Evolutionary conservation across 257 asterid species (phyloP), one percentile per base, ranked within the genome.

Genomic region (Orobanche coerulescens): DNA sequence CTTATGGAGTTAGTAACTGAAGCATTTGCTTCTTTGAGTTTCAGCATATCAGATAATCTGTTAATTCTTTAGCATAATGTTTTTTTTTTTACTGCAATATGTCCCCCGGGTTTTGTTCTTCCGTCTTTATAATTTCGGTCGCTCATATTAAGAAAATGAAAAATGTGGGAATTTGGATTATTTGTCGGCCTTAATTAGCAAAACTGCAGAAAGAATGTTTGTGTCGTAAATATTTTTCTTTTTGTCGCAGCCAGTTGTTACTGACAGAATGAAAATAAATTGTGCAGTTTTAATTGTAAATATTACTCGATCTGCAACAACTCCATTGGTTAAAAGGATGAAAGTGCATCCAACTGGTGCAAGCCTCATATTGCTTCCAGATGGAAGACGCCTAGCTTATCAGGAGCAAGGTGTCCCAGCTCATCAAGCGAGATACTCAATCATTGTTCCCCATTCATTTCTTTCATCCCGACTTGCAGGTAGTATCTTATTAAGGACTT

Each of bases 401-500:
- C 84, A 74, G 56, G 95, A 84, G 62, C 88, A 77, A 71, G 99
- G 99, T 2, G 90, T 93, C 73, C 66, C 94, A 11, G 77, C 95
- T 67, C 81, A 81, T 42, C 77, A 48, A 71, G 96, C 97, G 51
- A 81, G 99, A 83, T 75, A 74, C 70, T 84, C 97, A 9, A 65
- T 89, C 66, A 73, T 93, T 24, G 74, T 72, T 70, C 79, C 88
- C 33, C 99, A 89, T 74, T 78, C 95, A 15, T 89, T 89, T 75
- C 92, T 93, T 65, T 89, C 96, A 36, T 93, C 99, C 54, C 83
- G 97, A 4, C 78, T 93, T n/a, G 88, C 95, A 81, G 99, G 97
- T 93, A 81, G 24, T 43, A 25, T 16, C 5, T 36, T 68, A 33
- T 25, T 46, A 18, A 42, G 24, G 46, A 59, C 56, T 30, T 62